Percentiles rank a stretch among this genome's conserved stretches.
phyloP scores from a whole-genome alignment of 129 eudicot species.

The Erigeron canadensis region DNA sequence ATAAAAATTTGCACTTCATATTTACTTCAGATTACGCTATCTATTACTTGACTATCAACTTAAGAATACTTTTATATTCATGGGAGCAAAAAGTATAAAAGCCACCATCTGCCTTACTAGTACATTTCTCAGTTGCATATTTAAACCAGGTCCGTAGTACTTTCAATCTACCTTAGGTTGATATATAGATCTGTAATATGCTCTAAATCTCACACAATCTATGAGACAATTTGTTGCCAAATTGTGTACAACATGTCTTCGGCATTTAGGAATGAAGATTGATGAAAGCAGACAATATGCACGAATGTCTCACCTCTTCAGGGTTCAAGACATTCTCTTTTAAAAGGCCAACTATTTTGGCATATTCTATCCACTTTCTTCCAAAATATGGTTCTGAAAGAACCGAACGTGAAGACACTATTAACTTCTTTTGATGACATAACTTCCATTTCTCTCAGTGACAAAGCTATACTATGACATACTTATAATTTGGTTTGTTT shows the following conservation, averaged over 20 bases:
- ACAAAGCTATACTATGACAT: too few relatives aligned
- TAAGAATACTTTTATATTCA: background rate
- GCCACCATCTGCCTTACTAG: background rate
- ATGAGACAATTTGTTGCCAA: background rate
- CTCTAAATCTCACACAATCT: background rate
- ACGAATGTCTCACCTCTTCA: too few relatives aligned
- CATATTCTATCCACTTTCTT: too few relatives aligned
- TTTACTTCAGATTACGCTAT: background rate
- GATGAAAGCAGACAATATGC: too few relatives aligned
- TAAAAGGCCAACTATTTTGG: too few relatives aligned
- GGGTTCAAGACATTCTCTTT: too few relatives aligned
- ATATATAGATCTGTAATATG: constrained; percentile 1
- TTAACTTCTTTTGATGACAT: too few relatives aligned
- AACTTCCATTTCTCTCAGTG: too few relatives aligned
- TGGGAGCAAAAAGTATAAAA: constrained; percentile 8
- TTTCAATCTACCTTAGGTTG: constrained; percentile 1
- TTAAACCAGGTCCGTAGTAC: background rate
- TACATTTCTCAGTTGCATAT: background rate
- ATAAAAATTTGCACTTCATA: background rate
- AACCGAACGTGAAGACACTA: too few relatives aligned
- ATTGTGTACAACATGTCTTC: background rate
- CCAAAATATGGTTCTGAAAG: too few relatives aligned
- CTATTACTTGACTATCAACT: background rate
- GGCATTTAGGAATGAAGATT: too few relatives aligned
- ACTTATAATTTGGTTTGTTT: too few relatives aligned